Base-by-base conservation (phyloP, 2,329 filamentous ascomycete genomes). In the Verticillium nubilum region DNA sequence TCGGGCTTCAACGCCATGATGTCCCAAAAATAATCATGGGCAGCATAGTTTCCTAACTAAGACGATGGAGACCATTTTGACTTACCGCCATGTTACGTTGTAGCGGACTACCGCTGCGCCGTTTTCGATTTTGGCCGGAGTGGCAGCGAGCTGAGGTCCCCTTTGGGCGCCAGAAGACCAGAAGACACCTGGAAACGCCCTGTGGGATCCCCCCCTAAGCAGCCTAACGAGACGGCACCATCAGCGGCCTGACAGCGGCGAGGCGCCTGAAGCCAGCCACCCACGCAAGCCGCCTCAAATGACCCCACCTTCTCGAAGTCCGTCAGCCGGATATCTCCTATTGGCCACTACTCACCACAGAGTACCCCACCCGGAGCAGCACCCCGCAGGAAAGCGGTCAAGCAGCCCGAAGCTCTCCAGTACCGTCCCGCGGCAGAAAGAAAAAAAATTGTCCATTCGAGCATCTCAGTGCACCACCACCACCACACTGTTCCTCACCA, bases 381-480 rank as follows among this genome's bases (percentile, higher is more conserved):
- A 47, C 42, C 42, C 42, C 42, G 26, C 25, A 53, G 25, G 52
- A 56, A 56, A 15, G 54, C 31, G 23, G 54, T 26, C 29, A 26
- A 56, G 9, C 19, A 12, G 28, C 17, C 29, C 9, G 29, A 23
- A 56, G 31, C 54, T 42, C 19, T n/a, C 47, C 27, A 23, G 35
- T 15, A 19, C 54, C 15, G 19, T 35, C 19, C 17, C 19, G 33
- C 60, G 62, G 62, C 62, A 63, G 61, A 63, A 62, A 63, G 62
- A 62, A 62, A 62, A 62, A 63, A 59, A 53, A 53, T 28, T 53
- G 27, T 53, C 27, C 19, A 53, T 53, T 60, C 60, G 60, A 63
- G 62, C 60, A 62, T 63, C 19, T 23, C 19, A 25, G 42, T 47
- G 42, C 59, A 23, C 15, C 50, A 15, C 9, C n/a, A 27, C 12